A percentile compares a stretch with the other conserved stretches of the same genome.
These are phyloP conservation scores for Tetrastigma voinierianum DNA, from an alignment of 164 flowering plant genomes.

Conservation along the genomic window DNA sequence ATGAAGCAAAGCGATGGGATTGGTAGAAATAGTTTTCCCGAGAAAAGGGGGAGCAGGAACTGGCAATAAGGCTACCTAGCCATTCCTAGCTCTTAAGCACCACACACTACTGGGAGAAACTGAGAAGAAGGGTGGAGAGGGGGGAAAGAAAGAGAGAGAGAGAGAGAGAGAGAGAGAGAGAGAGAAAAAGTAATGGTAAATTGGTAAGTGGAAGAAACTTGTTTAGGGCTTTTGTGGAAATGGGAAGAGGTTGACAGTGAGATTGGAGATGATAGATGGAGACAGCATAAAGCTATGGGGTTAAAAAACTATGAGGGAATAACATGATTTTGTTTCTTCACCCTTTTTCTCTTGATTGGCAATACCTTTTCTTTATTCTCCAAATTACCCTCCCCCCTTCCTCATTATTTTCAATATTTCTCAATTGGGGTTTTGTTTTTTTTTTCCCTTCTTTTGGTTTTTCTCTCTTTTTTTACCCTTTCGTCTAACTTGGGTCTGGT, in stretches of 20 bases:
- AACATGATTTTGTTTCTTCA: constrained; percentile 28
- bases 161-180: constrained; percentile 5
- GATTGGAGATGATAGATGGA: constrained; percentile 15
- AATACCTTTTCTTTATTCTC: constrained; percentile 23
- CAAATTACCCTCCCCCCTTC: constrained; percentile 13
- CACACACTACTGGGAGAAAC: too few species aligned
- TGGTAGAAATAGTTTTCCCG: constrained; percentile 9
- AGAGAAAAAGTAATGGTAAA: not conserved
- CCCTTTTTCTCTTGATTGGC: constrained; percentile 27
- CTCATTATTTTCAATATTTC: not conserved
- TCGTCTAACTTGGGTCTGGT: too few species aligned
- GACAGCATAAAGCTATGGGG: constrained; percentile 22
- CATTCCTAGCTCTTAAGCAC: not conserved
- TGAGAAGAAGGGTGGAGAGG: too few species aligned
- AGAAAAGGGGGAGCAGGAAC: constrained; percentile 13
- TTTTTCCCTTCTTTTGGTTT: not conserved
- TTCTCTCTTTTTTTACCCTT: too few species aligned
- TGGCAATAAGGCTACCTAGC: not conserved
- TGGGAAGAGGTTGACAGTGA: constrained; percentile 28
- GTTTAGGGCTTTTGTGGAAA: constrained; percentile 27
- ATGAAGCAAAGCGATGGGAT: not conserved
- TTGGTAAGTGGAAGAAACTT: constrained; percentile 13
- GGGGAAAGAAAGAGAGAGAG: not conserved
- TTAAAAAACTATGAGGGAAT: constrained; percentile 18
- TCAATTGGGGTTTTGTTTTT: not conserved